These are phyloP conservation scores for Phytophthora vignae DNA, from an alignment of 352 stramenopile genomes.

Conservation along the genomic window DNA sequence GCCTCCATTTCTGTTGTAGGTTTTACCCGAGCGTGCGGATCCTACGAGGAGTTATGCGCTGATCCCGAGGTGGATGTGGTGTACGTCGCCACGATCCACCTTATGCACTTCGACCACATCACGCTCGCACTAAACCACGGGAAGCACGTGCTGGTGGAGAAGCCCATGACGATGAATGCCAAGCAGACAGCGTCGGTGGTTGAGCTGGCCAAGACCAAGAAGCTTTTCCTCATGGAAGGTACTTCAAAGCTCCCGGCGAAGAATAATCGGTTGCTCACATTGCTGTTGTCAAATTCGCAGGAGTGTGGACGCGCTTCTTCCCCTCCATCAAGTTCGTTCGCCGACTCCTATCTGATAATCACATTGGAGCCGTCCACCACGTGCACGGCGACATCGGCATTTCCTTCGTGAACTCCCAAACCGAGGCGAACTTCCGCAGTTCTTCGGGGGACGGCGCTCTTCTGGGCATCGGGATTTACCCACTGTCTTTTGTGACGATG, in stretches of 20 bases:
- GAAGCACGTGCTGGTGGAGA: constrained; percentile 94
- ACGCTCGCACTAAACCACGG: constrained; percentile 74
- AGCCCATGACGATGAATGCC: constrained; percentile 90
- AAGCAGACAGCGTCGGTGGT: constrained; percentile 77
- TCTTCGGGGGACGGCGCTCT: constrained; percentile 71
- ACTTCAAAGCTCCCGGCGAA: not conserved
- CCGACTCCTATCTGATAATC: constrained; percentile 48
- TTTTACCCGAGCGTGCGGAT: constrained; percentile 71
- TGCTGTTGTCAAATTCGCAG: constrained; percentile 62
- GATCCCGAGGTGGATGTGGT: constrained; percentile 88
- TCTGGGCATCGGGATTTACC: constrained; percentile 85
- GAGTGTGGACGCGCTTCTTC: constrained; percentile 88
- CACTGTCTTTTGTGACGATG: constrained; percentile 77
- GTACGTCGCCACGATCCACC: constrained; percentile 92
- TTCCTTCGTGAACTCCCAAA: constrained; percentile 31
- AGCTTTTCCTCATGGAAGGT: constrained; percentile 84
- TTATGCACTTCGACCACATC: constrained; percentile 77
- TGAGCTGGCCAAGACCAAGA: constrained; percentile 59
- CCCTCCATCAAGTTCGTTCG: constrained; percentile 69
- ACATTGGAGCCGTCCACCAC: constrained; percentile 75
- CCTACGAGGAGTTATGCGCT: constrained; percentile 81
- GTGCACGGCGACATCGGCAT: constrained; percentile 59
- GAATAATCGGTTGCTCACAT: not conserved
- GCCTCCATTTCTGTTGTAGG: constrained; percentile 22
- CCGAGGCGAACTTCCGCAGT: constrained; percentile 60